Percentiles rank a stretch among this genome's conserved stretches.
Conservation (phyloP, 1,139 yeast genomes). For the Lodderomyces parapsilosis region DNA sequence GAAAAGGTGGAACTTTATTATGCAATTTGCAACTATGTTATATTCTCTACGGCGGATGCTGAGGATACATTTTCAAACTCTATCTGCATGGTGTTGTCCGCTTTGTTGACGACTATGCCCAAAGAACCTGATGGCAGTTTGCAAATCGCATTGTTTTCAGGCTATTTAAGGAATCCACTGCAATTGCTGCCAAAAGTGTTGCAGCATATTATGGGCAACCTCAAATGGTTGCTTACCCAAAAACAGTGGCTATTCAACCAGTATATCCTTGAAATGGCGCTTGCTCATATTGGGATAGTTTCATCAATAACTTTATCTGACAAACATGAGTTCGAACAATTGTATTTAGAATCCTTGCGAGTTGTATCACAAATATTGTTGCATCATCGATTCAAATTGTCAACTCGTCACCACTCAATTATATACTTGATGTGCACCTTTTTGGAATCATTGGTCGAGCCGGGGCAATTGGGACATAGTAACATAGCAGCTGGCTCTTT, state of each 20-base stretch:
- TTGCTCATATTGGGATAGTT: constrained; percentile 8
- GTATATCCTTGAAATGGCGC: constrained; percentile 52
- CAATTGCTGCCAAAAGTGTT: background rate
- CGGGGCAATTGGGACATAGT: constrained; percentile 1
- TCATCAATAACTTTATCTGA: constrained; percentile 1
- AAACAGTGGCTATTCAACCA: constrained; percentile 66
- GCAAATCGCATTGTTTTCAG: constrained; percentile 3
- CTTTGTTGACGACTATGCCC: constrained; percentile 9
- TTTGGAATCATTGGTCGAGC: constrained; percentile 42
- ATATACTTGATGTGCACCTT: constrained; percentile 47
- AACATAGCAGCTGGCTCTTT: constrained; percentile 41
- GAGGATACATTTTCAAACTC: background rate
- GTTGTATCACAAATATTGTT: constrained; percentile 56
- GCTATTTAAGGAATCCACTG: constrained; percentile 3
- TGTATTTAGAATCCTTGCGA: constrained; percentile 41
- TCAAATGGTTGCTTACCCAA: constrained; percentile 45
- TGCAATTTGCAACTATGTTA: background rate
- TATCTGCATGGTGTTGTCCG: background rate
- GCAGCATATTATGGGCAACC: constrained; percentile 12
- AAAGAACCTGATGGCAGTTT: constrained; percentile 7
- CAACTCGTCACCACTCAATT: constrained; percentile 71
- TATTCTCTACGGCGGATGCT: background rate
- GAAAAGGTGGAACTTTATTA: background rate
- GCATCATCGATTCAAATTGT: constrained; percentile 66
- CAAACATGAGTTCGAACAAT: constrained; percentile 10